Evolutionary conservation across 1,139 yeast genomes (phyloP).

Genomic region (Zhuliangozyma blackwelliae): DNA sequence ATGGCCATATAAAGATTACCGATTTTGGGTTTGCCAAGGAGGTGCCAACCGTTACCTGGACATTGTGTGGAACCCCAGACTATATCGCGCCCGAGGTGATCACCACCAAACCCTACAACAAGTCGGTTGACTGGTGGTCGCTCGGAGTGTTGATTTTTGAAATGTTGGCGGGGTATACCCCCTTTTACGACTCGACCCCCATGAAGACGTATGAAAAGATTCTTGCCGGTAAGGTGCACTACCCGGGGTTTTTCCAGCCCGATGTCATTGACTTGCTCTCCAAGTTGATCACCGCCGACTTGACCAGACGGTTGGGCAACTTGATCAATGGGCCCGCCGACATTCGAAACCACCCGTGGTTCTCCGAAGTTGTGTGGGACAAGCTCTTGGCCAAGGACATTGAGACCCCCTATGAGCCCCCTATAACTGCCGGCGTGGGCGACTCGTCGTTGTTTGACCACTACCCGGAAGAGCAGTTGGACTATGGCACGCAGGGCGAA

Average conservation of each 20-base stretch:
- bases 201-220: slow-evolving; percentile 62
- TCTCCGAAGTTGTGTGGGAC: slow-evolving; percentile 59
- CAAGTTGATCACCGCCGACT: slow-evolving; percentile 51
- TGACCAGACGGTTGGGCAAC: slow-evolving; percentile 54
- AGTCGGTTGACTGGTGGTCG: slow-evolving; percentile 65
- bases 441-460: slow-evolving; percentile 60
- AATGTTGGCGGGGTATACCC: slow-evolving; percentile 61
- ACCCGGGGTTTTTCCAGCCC: slow-evolving; percentile 47
- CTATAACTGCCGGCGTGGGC: slow-evolving; percentile 59
- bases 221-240: slow-evolving; percentile 47
- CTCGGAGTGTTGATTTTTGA: slow-evolving; percentile 57
- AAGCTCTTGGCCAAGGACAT: slow-evolving; percentile 52
- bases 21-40: slow-evolving; percentile 64
- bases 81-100: slow-evolving; percentile 63
- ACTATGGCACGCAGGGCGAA: slow-evolving; percentile 46
- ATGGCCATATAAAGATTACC: slow-evolving; percentile 57
- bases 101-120: slow-evolving; percentile 58
- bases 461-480: slow-evolving; percentile 56
- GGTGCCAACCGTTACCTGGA: slow-evolving; percentile 55
- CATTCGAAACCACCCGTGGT: slow-evolving; percentile 56
- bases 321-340: slow-evolving; percentile 56
- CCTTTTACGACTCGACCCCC: slow-evolving; percentile 58
- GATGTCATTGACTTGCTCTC: slow-evolving; percentile 50
- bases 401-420: slow-evolving; percentile 63
- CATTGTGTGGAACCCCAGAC: slow-evolving; percentile 63